Conservation (phyloP, 768 basidiomycete species). For the Cubamyces lactineus region DNA sequence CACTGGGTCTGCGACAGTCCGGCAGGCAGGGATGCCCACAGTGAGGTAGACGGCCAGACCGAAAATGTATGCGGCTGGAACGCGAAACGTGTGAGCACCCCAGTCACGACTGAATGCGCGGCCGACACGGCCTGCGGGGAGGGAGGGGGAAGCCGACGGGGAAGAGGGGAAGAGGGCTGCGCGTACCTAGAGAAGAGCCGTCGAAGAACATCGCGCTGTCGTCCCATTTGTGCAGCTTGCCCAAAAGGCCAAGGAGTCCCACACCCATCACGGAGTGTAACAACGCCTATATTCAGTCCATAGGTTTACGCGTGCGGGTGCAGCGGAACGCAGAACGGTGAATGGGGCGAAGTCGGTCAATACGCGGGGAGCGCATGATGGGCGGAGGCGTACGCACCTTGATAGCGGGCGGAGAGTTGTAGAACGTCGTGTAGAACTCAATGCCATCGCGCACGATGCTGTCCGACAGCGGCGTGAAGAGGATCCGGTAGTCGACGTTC, state of each 20-base stretch:
- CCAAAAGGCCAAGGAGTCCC: conserved; percentile 71
- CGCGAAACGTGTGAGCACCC: conserved; percentile 14
- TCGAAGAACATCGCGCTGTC: conserved; percentile 97
- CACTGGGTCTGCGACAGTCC: conserved; percentile 69
- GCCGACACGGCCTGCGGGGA: not conserved
- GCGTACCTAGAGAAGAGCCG: conserved; percentile 81
- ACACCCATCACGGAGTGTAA: conserved; percentile 85
- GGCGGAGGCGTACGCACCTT: conserved; percentile 54
- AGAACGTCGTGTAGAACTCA: conserved; percentile 92
- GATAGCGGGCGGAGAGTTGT: conserved; percentile 89
- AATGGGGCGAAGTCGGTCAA: not conserved
- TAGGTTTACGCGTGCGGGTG: not conserved
- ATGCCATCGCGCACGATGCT: conserved; percentile 75
- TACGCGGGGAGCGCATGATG: not conserved
- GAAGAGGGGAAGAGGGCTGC: not conserved
- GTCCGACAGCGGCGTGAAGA: conserved; percentile 70
- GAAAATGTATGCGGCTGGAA: conserved; percentile 72
- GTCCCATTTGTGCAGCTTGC: conserved; percentile 85
- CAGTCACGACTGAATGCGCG: not conserved
- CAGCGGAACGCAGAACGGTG: not conserved
- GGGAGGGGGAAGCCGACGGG: not conserved
- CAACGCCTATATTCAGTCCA: conserved; percentile 59
- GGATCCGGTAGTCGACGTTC: conserved; percentile 84
- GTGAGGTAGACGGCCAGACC: conserved; percentile 79
- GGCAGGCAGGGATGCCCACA: conserved; percentile 78